These are phyloP conservation scores for Metschnikowia shivogae DNA, from an alignment of 805 yeast species.

Conservation along the genomic window DNA sequence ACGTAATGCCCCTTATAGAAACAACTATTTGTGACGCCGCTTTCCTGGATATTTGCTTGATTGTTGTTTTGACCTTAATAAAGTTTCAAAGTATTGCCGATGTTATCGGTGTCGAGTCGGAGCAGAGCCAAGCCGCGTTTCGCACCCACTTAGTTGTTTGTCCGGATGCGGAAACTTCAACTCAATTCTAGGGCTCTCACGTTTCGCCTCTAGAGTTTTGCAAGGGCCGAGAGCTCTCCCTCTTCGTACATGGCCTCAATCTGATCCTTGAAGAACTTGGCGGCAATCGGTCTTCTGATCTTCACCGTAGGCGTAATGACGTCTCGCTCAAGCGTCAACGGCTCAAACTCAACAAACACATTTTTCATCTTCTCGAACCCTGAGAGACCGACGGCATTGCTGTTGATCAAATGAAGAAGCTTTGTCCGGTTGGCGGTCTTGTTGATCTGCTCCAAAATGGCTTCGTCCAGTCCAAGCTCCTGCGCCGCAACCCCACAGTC, in stretches of 20 bases:
- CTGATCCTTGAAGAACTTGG: constrained; percentile 36
- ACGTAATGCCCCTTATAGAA: no score
- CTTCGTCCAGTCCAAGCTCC: constrained; percentile 15
- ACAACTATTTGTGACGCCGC: no score
- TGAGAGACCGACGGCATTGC: constrained; percentile 11
- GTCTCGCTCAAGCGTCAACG: constrained; percentile 23
- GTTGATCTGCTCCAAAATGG: constrained; percentile 17
- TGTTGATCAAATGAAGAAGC: constrained; percentile 13
- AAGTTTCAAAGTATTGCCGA: no score
- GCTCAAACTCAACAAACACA: constrained; percentile 24
- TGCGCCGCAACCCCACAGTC: constrained; percentile 10
- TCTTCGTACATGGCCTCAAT: constrained; percentile 46
- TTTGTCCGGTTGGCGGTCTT: constrained; percentile 11
- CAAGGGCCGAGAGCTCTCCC: constrained; percentile 30
- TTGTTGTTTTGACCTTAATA: no score
- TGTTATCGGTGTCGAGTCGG: no score
- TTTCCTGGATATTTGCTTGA: no score
- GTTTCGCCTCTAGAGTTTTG: constrained; percentile 8
- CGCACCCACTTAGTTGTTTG: no score
- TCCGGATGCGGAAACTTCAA: no score
- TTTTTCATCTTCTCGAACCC: constrained; percentile 27
- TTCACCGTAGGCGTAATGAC: constrained; percentile 27
- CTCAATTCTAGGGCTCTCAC: neutral
- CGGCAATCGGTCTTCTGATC: constrained; percentile 48
- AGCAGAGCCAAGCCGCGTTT: no score